Conservation (phyloP, 1,139 yeast species). For the Protomyces lactucae-debilis region DNA sequence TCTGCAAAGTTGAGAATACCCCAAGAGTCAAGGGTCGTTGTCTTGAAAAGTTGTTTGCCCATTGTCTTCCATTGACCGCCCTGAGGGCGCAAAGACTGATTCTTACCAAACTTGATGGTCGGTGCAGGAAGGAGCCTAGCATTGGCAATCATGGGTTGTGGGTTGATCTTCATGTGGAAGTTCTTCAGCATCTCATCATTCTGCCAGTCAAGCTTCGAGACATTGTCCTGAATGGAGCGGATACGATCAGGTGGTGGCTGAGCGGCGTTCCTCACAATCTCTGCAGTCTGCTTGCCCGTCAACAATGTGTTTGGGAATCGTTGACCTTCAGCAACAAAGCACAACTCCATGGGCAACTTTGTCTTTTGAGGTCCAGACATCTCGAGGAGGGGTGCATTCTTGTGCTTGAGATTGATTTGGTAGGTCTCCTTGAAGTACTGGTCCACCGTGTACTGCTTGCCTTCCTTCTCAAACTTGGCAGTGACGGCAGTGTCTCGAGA, state of each 20-base stretch:
- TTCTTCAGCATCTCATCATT: slow-evolving; percentile 29
- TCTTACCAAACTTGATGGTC: slow-evolving; percentile 22
- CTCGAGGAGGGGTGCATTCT: slow-evolving; percentile 29
- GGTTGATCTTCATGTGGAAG: slow-evolving; percentile 25
- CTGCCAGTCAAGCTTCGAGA: slow-evolving; percentile 27
- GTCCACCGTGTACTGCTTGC: slow-evolving; percentile 23
- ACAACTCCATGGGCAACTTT: slow-evolving; percentile 30
- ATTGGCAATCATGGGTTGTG: slow-evolving; percentile 23
- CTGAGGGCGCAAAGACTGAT: slow-evolving; percentile 17
- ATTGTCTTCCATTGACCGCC: slow-evolving; percentile 31
- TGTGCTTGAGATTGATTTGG: slow-evolving; percentile 28
- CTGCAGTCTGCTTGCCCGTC: slow-evolving; percentile 28
- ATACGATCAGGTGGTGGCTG: slow-evolving; percentile 14
- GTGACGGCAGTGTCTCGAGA: slow-evolving; percentile 23
- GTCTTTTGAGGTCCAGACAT: slow-evolving; percentile 26
- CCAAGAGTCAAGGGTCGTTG: slow-evolving; percentile 29
- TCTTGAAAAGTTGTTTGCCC: slow-evolving; percentile 26
- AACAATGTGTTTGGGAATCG: slow-evolving; percentile 28
- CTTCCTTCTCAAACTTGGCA: slow-evolving; percentile 27
- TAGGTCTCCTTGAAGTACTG: slow-evolving; percentile 28
- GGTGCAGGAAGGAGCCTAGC: slow-evolving; percentile 31
- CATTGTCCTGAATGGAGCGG: slow-evolving; percentile 22
- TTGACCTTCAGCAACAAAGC: slow-evolving; percentile 29
- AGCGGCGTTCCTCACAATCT: slow-evolving; percentile 23
- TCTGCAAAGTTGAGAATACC: slow-evolving; percentile 30